Conservation (phyloP, 805 yeast species). For the Nakazawaea ambrosiae region DNA sequence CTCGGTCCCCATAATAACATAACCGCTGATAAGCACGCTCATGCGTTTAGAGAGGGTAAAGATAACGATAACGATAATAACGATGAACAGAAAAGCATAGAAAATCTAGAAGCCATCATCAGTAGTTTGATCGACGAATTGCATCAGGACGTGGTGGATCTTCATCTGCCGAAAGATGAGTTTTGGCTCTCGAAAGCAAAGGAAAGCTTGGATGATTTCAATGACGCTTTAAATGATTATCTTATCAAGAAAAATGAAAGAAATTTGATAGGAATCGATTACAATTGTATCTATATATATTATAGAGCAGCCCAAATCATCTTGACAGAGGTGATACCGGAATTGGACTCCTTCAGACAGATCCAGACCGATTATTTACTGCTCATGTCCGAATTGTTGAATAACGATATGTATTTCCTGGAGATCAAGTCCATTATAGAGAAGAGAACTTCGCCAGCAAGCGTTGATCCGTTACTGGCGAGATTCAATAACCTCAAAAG, state of each 20-base stretch:
- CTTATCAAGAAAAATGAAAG: conserved; percentile 10
- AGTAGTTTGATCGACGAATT: neutral
- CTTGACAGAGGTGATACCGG: conserved; percentile 2
- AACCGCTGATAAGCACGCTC: too few relatives aligned
- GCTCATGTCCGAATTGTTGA: conserved; percentile 1
- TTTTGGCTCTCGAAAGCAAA: conserved; percentile 4
- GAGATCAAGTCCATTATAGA: conserved; percentile 6
- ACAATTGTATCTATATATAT: conserved; percentile 7
- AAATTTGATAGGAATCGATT: conserved; percentile 2
- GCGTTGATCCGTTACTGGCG: conserved; percentile 4
- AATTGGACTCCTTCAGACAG: neutral
- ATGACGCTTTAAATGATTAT: conserved; percentile 9
- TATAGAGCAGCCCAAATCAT: conserved; percentile 2
- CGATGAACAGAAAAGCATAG: neutral
- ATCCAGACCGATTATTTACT: neutral
- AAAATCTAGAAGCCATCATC: neutral
- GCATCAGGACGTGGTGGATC: neutral
- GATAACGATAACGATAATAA: too few relatives aligned
- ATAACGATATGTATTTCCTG: conserved; percentile 8
- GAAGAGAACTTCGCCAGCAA: neutral
- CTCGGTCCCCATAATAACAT: too few relatives aligned
- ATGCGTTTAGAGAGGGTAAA: too few relatives aligned
- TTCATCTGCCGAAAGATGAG: too few relatives aligned
- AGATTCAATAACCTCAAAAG: conserved; percentile 9
- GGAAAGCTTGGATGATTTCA: conserved; percentile 7